phyloP scores from a whole-genome alignment of 169 alveolate genomes.

The Eimeria acervulina region DNA sequence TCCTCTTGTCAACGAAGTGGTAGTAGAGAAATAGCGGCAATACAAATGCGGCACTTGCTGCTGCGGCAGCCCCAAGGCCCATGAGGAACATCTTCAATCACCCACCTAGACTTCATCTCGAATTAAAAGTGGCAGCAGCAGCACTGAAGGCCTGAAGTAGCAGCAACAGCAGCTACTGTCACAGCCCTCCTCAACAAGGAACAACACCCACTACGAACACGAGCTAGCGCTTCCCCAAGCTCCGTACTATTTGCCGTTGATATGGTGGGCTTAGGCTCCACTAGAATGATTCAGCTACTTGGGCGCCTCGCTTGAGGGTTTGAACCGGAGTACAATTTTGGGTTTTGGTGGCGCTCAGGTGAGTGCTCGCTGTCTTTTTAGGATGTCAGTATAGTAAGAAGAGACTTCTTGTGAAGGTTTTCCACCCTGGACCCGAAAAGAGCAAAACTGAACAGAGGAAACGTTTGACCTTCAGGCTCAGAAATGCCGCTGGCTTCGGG shows the following conservation, averaged over 20 bases:
- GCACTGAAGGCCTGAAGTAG: background rate
- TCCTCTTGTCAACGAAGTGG: conserved; percentile 66
- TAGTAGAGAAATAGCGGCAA: conserved; percentile 65
- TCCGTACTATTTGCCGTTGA: background rate
- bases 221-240: background rate
- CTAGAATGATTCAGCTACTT: background rate
- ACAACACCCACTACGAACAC: background rate
- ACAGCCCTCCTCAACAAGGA: background rate
- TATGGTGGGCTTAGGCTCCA: background rate
- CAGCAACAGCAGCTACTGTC: conserved; percentile 5
- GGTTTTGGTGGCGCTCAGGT: background rate
- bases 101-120: background rate
- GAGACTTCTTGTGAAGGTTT: background rate
- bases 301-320: background rate
- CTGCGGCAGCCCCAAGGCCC: conserved; percentile 62
- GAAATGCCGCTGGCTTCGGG: background rate
- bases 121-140: background rate
- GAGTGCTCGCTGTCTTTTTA: background rate
- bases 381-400: background rate
- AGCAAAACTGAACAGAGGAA: background rate
- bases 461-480: background rate
- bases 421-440: background rate
- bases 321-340: background rate
- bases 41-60: conserved; percentile 56
- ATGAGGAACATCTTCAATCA: conserved; percentile 29